These are phyloP conservation scores for Fraxinus pennsylvanica DNA, from an alignment of 257 asterid species.

Conservation along the genomic window DNA sequence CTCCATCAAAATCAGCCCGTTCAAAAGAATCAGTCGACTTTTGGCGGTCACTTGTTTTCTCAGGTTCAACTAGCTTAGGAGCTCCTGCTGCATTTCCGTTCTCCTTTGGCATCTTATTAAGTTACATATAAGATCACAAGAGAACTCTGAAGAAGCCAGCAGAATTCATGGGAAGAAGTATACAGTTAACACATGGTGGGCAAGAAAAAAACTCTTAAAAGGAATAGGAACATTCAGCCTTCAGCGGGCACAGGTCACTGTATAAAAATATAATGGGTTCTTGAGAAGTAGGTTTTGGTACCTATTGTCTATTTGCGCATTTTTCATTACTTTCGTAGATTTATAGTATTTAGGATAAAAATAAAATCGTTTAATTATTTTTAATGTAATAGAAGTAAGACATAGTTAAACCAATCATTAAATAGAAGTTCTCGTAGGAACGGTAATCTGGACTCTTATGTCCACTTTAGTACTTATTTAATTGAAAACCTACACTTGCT, in stretches of 20 bases:
- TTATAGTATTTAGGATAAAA: too few species aligned
- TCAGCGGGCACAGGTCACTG: neutral
- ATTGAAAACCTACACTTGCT: too few species aligned
- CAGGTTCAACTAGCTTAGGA: conserved; percentile 53
- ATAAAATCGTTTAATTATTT: too few species aligned
- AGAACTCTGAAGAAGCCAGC: conserved; percentile 78
- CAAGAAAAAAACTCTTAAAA: neutral
- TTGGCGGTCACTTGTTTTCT: conserved; percentile 46
- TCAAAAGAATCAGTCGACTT: neutral
- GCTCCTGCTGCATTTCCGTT: conserved; percentile 53
- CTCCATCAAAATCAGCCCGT: neutral
- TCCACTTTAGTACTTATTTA: too few species aligned
- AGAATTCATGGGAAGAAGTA: conserved; percentile 37
- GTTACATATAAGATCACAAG: conserved; percentile 55
- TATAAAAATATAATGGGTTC: neutral
- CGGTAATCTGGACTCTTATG: too few species aligned
- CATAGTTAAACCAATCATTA: too few species aligned
- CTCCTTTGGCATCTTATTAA: conserved; percentile 80
- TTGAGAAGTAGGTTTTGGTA: neutral
- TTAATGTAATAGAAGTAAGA: too few species aligned
- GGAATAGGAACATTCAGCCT: neutral
- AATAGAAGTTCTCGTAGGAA: too few species aligned
- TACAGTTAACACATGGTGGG: neutral
- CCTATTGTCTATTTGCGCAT: too few species aligned
- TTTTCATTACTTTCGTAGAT: too few species aligned